phyloP scores from a whole-genome alignment of 345 rosid species.

The Salix caprea region DNA sequence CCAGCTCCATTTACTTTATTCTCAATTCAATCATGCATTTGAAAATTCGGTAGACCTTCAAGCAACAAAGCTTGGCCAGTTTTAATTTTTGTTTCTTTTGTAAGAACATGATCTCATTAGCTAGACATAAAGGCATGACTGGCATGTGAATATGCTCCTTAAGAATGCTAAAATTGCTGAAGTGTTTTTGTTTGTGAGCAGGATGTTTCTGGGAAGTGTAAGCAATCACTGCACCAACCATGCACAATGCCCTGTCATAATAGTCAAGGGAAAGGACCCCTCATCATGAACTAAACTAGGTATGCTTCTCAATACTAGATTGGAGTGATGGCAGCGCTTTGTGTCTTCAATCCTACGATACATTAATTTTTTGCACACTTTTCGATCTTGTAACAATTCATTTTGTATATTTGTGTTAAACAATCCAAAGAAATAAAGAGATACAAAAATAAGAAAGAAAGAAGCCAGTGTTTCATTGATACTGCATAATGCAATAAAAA shows the following conservation, averaged over 20 bases:
- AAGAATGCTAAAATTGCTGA: not conserved
- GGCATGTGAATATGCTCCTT: not conserved
- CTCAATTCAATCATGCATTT: not conserved
- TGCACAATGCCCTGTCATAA: conserved; percentile 68
- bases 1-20: not conserved
- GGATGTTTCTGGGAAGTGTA: conserved; percentile 95
- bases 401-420: not conserved
- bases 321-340: not conserved
- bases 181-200: conserved; percentile 22
- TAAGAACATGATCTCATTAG: not conserved
- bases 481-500: too few species aligned
- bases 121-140: not conserved
- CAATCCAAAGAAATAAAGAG: too few species aligned
- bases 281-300: conserved; percentile 36
- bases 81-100: not conserved
- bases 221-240: conserved; percentile 88
- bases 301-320: conserved; percentile 9
- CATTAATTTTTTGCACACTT: not conserved
- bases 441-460: too few species aligned
- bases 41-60: not conserved
- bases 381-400: not conserved
- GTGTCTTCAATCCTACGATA: not conserved
- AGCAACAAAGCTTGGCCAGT: not conserved
- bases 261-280: conserved; percentile 53
- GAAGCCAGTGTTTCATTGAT: not conserved